A percentile compares a stretch with the other conserved stretches of the same genome.
Evolutionary conservation across 2,329 filamentous ascomycete genomes (phyloP).

Genomic region (Lachnellula suecica): DNA sequence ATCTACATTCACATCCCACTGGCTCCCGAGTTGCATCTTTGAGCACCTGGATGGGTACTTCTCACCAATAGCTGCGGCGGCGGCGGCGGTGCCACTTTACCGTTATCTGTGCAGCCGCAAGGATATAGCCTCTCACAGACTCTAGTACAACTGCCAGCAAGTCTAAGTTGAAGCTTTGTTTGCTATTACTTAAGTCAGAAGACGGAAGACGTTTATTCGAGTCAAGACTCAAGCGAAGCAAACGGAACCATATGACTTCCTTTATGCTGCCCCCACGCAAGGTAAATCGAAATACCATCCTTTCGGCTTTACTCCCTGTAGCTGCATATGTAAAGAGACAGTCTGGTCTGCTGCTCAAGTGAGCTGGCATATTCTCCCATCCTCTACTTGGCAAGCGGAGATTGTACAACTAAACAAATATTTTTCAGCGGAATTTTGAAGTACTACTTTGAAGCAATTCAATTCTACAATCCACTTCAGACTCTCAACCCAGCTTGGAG

Average conservation of each 20-base stretch:
- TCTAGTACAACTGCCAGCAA: too few relatives aligned
- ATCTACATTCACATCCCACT: not conserved
- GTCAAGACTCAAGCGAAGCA: too few relatives aligned
- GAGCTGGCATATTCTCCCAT: not conserved
- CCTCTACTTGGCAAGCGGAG: not conserved
- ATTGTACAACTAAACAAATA: not conserved
- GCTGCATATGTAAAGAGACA: slow-evolving; percentile 9
- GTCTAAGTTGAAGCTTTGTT: too few relatives aligned
- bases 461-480: too few relatives aligned
- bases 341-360: not conserved
- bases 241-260: too few relatives aligned
- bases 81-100: not conserved
- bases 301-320: slow-evolving; percentile 1
- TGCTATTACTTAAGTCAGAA: too few relatives aligned
- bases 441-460: not conserved
- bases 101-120: not conserved
- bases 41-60: slow-evolving; percentile 3
- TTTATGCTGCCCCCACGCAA: not conserved
- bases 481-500: too few relatives aligned
- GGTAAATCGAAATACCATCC: not conserved
- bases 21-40: not conserved
- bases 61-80: not conserved
- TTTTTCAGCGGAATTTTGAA: not conserved
- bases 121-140: too few relatives aligned
- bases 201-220: too few relatives aligned